phyloP scores from a whole-genome alignment of 768 basidiomycete species.

The Clathrus columnatus region DNA sequence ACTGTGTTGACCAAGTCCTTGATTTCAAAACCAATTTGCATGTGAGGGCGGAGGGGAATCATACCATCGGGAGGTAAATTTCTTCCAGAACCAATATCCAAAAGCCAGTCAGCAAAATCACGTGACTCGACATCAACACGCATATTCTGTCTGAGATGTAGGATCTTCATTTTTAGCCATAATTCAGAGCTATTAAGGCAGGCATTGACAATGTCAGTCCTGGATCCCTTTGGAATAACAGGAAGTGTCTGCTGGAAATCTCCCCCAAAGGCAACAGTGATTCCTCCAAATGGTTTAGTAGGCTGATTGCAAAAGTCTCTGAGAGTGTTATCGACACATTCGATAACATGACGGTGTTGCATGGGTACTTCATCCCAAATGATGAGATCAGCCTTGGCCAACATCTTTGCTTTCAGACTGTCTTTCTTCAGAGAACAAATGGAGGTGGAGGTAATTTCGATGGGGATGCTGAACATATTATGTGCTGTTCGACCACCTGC shows the following conservation, averaged over 20 bases:
- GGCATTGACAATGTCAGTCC: constrained; percentile 30
- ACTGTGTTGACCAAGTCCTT: too few species aligned
- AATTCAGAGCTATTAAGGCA: constrained; percentile 28
- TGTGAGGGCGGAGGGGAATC: too few species aligned
- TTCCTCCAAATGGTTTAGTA: constrained; percentile 30
- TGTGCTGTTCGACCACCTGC: constrained; percentile 38
- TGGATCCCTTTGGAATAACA: constrained; percentile 29
- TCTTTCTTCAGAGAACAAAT: constrained; percentile 29
- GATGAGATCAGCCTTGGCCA: constrained; percentile 25
- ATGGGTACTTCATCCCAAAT: constrained; percentile 39
- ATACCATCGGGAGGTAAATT: too few species aligned
- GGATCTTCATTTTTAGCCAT: constrained; percentile 28
- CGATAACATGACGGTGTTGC: constrained; percentile 28
- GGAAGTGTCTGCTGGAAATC: constrained; percentile 42
- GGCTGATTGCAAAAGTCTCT: neutral
- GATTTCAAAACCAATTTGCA: too few species aligned
- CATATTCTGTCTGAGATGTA: constrained; percentile 35
- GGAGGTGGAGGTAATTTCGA: constrained; percentile 23
- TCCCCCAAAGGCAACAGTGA: constrained; percentile 39
- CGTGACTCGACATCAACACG: too few species aligned
- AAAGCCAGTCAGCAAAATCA: too few species aligned
- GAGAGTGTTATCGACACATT: constrained; percentile 33
- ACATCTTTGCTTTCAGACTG: constrained; percentile 23
- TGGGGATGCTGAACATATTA: constrained; percentile 40
- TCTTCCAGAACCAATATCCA: too few species aligned